Evolutionary conservation across 1,284 basidiomycete genomes (phyloP), one percentile per base, ranked within the genome.

Genomic region (Malassezia yamatoensis): DNA sequence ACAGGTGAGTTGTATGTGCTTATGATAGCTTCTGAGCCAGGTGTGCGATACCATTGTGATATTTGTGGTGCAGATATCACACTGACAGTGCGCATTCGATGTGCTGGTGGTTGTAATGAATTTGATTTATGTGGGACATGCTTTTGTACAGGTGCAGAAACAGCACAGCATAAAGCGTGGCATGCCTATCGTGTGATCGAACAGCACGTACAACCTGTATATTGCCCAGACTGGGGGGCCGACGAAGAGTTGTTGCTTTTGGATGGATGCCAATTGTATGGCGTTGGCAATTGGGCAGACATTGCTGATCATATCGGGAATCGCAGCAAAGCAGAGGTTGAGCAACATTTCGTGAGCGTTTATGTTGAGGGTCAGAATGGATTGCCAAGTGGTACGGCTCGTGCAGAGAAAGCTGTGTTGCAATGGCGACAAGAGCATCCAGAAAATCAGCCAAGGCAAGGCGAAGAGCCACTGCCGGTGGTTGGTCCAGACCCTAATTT

Each of bases 131-230:
- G 77, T 56, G 77, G 70, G 16, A 72, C 68, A 49, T 98, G 93
- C 77, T 96, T 96, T 76, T 90, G 87, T 70, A 81, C 83, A 46
- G 94, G 93, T 16, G 89, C 87, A 75, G 88, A 96, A 73, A 87
- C 90, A 52, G 83, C 81, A 43, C 82, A 82, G 60, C 93, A 98
- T 75, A 88, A 87, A 75, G 83, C 86, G 52, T 83, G 83, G 65
- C 94, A 98, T 77, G 79, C 86, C 54, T 98, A 98, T 76, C 86
- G 90, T 54, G 86, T 98, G 51, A 86, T 96, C 60, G 74, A 96
- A 88, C 90, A 94, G 78, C 82, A 94, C 67, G 88, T 93, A 8
- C 90, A 93, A 75, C 93, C 93, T 5, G 94, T 98, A 69, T 94
- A 96, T 69, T 82, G 84, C 12, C 84, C 87, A 59, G 90, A 94